These are phyloP conservation scores for Coleophoma cylindrospora DNA, from an alignment of 2,329 filamentous ascomycete species.

Conservation along the genomic window DNA sequence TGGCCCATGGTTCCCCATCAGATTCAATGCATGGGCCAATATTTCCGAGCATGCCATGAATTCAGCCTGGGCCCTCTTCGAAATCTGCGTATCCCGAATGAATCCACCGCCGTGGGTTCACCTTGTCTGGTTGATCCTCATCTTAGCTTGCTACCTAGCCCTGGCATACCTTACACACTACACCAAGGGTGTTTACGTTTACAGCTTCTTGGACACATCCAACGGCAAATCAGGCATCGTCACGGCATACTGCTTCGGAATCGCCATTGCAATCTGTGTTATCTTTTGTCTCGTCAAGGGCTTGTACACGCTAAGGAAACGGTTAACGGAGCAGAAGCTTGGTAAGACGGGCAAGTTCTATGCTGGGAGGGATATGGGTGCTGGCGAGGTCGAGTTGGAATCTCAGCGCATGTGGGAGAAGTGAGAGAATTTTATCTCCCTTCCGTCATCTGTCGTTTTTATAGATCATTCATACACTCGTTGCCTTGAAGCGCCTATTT, in stretches of 20 bases:
- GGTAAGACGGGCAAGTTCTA: conserved; percentile 32
- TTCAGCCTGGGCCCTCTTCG: conserved; percentile 67
- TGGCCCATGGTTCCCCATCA: conserved; percentile 41
- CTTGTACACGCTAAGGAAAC: conserved; percentile 10
- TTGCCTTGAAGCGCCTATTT: no score
- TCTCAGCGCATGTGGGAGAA: conserved; percentile 20
- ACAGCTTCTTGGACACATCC: conserved; percentile 67
- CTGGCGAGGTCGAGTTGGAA: conserved; percentile 19
- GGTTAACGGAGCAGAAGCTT: conserved; percentile 36
- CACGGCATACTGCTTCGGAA: conserved; percentile 20
- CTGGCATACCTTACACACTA: conserved; percentile 70
- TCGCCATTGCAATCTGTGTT: conserved; percentile 18
- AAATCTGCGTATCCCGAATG: conserved; percentile 66
- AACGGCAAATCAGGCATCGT: conserved; percentile 12
- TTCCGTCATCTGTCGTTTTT: not conserved
- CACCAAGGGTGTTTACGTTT: conserved; percentile 70
- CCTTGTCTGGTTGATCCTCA: conserved; percentile 60
- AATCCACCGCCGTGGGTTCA: conserved; percentile 59
- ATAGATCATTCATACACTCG: not conserved
- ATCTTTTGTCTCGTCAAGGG: conserved; percentile 18
- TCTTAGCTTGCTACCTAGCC: conserved; percentile 67
- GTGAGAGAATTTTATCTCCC: not conserved
- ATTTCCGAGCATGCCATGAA: conserved; percentile 74
- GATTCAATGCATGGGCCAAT: conserved; percentile 58
- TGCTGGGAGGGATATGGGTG: conserved; percentile 14